Conservation (phyloP, 2,329 filamentous ascomycete species). For the Daldinia sp. region DNA sequence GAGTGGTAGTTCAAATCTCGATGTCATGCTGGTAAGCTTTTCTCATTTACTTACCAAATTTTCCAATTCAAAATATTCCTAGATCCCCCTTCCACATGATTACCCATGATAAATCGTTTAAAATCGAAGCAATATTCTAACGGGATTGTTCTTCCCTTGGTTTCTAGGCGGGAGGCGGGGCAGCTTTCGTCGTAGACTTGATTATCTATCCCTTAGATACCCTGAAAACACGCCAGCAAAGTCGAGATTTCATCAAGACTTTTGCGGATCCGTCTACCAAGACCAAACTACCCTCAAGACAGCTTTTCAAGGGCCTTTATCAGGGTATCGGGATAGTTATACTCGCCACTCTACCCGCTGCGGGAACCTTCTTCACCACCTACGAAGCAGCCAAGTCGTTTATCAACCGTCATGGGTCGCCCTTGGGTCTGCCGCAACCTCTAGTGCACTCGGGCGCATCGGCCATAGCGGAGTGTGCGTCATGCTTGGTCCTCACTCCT, state of each 20-base stretch:
- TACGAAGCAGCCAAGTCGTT: constrained; percentile 82
- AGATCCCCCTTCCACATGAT: background rate
- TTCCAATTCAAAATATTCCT: background rate
- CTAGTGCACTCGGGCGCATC: constrained; percentile 80
- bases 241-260: constrained; percentile 76
- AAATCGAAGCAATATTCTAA: constrained; percentile 23
- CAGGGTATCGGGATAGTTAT: constrained; percentile 89
- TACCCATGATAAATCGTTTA: background rate
- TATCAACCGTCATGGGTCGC: constrained; percentile 65
- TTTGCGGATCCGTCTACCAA: constrained; percentile 70
- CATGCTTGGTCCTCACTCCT: constrained; percentile 87
- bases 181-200: constrained; percentile 87
- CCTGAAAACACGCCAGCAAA: constrained; percentile 87
- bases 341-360: constrained; percentile 83
- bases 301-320: constrained; percentile 77
- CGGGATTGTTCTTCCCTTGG: background rate
- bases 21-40: constrained; percentile 49
- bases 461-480: constrained; percentile 82
- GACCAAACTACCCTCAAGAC: constrained; percentile 60
- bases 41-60: constrained; percentile 3
- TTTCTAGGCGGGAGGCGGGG: constrained; percentile 80
- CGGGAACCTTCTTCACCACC: constrained; percentile 89
- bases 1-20: constrained; percentile 47
- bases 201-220: constrained; percentile 91
- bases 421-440: constrained; percentile 69